Percentiles rank a stretch among this genome's conserved stretches.
These are phyloP conservation scores for Coccomyxa sp. DNA, from an alignment of 139 green algal species.

Conservation along the genomic window DNA sequence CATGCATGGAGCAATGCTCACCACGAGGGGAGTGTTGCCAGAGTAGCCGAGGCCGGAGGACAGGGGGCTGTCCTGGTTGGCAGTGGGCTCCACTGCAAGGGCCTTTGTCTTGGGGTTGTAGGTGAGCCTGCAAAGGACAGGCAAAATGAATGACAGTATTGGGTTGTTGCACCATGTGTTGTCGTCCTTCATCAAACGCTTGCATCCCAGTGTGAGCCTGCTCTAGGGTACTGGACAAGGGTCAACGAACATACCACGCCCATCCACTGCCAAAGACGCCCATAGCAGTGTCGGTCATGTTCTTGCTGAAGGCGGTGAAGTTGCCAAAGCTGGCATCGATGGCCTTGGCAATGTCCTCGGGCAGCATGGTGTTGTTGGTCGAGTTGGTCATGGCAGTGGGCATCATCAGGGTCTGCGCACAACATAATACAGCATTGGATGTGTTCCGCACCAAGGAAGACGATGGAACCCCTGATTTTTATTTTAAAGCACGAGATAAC, in stretches of 20 bases:
- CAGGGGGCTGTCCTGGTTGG: not conserved
- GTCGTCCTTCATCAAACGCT: not conserved
- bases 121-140: not conserved
- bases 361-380: not conserved
- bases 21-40: not conserved
- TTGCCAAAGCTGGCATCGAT: not conserved
- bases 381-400: not conserved
- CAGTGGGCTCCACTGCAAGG: not conserved
- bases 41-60: not conserved
- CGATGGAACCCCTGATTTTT: no score
- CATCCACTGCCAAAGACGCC: not conserved
- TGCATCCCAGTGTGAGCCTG: not conserved
- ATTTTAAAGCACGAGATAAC: no score
- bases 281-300: not conserved
- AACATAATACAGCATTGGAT: not conserved
- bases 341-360: not conserved
- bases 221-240: not conserved
- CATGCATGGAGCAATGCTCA: no score
- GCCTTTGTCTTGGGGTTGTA: not conserved
- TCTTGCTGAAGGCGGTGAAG: not conserved
- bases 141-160: not conserved
- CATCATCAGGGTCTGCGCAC: not conserved
- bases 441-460: no score
- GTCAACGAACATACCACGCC: not conserved
- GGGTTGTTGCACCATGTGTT: not conserved